These are phyloP conservation scores for Kwoniella sp. DNA, from an alignment of 768 basidiomycete genomes.

Conservation along the genomic window DNA sequence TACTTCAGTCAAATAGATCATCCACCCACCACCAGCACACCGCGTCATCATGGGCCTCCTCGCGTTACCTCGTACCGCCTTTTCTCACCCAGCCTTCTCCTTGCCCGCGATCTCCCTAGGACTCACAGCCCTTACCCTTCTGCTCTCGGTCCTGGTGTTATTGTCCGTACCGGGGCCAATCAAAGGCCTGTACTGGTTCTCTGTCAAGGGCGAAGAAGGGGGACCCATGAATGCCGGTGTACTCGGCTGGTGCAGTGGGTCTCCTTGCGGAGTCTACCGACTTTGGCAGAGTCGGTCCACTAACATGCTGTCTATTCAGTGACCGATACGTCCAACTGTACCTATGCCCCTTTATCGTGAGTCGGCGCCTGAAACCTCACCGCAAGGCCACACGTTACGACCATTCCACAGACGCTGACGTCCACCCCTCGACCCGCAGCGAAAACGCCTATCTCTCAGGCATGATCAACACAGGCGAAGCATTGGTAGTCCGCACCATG, in stretches of 20 bases:
- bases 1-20: no score
- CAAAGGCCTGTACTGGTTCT: conserved; percentile 48
- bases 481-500: conserved; percentile 43
- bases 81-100: conserved; percentile 18
- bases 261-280: not conserved
- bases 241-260: conserved; percentile 47
- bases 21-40: no score
- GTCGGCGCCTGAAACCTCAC: conserved; percentile 4
- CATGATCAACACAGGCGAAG: conserved; percentile 40
- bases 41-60: not conserved
- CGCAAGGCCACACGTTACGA: not conserved
- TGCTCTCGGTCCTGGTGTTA: conserved; percentile 45
- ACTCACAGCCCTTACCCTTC: conserved; percentile 37
- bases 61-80: not conserved
- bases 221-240: conserved; percentile 37
- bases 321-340: conserved; percentile 44
- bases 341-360: conserved; percentile 46
- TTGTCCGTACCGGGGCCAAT: conserved; percentile 49
- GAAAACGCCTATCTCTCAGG: conserved; percentile 38
- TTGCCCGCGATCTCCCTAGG: conserved; percentile 39
- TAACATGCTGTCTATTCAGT: no score
- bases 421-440: conserved; percentile 7
- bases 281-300: no score
- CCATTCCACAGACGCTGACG: not conserved
- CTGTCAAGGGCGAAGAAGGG: conserved; percentile 22